Base-by-base conservation (phyloP, 768 basidiomycete species). In the Tylopilus rubrobrunneus region DNA sequence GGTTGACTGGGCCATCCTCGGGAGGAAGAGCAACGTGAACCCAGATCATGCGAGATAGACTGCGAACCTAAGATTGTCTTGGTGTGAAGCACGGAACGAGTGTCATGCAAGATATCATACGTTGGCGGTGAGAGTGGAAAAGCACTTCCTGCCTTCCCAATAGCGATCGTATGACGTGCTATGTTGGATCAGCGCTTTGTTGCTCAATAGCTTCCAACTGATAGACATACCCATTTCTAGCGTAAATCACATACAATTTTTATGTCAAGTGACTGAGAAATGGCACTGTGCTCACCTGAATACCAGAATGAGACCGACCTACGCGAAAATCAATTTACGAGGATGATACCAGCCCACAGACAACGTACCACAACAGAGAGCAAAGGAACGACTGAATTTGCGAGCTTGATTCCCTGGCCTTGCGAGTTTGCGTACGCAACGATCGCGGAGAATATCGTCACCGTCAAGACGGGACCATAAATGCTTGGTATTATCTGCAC, bases 221-320 rank as follows among this genome's bases (percentile, higher is more conserved):
- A 34, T 11, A 33, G 42, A 62, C 80, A 34, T 67, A 85, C 87
- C 85, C 74, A 59, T 91, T 90, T 62, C 89, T 89, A 29, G 31
- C 28, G 31, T 54, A 31, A 44, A 10, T 39, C 14, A 43, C 11
- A 11, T 33, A 49, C 25, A 50, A 25, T 48, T 34, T 12, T 15
- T 11, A 40, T 7, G 8, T 33, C 29, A 42, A 29, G 11, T 29
- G 7, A 21, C 25, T 7, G 6, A 48, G 4, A 46, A 17, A 48
- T 29, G 14, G 12, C 21, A 12, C 0, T 10, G 25, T 17, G 56
- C 81, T 63, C 58, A 85, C 90, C 91, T 81, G 68, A 92, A 93
- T 3, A 93, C 92, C 33, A 96, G 76, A 51, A 96, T 85, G 53
- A 97, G 77, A 60, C 92, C 94, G 48, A 95, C 89, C 89, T 91